Evolutionary conservation across 805 yeast genomes (phyloP), one percentile per base, ranked within the genome.

Genomic region (Yarrowia osloensis): DNA sequence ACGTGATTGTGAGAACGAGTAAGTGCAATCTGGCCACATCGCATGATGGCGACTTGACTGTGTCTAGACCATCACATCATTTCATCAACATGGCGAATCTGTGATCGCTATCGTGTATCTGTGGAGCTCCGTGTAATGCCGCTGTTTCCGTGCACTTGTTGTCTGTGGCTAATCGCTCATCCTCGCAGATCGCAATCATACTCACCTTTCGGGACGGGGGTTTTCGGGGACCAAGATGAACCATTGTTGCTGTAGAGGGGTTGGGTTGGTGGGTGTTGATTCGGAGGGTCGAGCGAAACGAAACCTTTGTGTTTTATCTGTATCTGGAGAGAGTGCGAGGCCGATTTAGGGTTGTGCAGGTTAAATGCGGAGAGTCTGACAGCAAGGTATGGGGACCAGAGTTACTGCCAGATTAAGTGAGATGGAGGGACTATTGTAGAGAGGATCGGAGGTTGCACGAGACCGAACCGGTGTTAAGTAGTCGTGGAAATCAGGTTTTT

Each of bases 161-260:
- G 22, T 4, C 6, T 39, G 8, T 8, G 6, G 35, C 33, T 9
- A 47, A 49, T 49, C 54, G 24, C 54, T 49, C 33, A 26, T 7
- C n/a, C 33, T 17, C 15, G n/a, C n/a, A n/a, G 22, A 13, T 3
- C 12, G 4, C 19, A 13, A 28, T 31, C 7, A n/a, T 40, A 57
- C 75, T 74, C 69, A 86, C 88, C 78, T 86, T 89, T 81, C 95
- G 88, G 76, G 86, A 84, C 70, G 90, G 93, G 67, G 95, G 95
- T 72, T 84, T 85, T 77, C 88, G 87, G 70, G 96, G 94, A 76
- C 95, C 96, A 74, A 89, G 83, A 78, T 86, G 90, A 77, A 89
- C 96, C 96, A 89, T 89, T 72, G 47, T 44, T 37, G 29, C 4
- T 22, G 47, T 21, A 40, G n/a, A n/a, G 24, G 7, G 8, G n/a